Conservation (phyloP, 768 basidiomycete species). For the Boletellus sp. region DNA sequence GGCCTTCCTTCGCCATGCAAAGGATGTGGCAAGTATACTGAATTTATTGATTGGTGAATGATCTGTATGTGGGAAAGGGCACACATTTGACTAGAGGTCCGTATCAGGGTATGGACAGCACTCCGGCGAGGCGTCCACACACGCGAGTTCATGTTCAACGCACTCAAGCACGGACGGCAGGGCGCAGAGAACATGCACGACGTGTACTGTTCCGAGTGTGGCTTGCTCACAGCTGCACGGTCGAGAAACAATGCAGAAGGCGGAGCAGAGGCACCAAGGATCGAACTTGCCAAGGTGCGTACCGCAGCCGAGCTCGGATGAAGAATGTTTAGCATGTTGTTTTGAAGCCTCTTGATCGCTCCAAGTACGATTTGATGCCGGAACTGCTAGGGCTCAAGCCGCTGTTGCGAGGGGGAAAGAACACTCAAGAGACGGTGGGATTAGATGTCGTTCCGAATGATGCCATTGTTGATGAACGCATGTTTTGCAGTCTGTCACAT, state of each 20-base stretch:
- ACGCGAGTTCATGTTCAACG: slow-evolving; percentile 16
- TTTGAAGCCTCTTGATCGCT: slow-evolving; percentile 11
- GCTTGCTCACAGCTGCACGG: slow-evolving; percentile 7
- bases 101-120: slow-evolving; percentile 14
- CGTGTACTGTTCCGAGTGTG: slow-evolving; percentile 18
- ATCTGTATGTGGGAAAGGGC: too few species aligned
- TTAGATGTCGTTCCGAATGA: not conserved
- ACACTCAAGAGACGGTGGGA: not conserved
- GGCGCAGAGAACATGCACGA: slow-evolving; percentile 18
- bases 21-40: slow-evolving; percentile 17
- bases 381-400: slow-evolving; percentile 7
- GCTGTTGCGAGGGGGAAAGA: not conserved
- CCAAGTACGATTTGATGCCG: slow-evolving; percentile 9
- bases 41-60: slow-evolving; percentile 13
- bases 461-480: too few species aligned
- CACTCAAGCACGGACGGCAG: slow-evolving; percentile 10
- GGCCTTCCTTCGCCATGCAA: slow-evolving; percentile 3
- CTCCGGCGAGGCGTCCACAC: slow-evolving; percentile 18
- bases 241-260: slow-evolving; percentile 14
- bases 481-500: too few species aligned
- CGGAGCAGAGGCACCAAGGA: slow-evolving; percentile 10
- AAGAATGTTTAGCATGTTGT: not conserved
- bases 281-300: slow-evolving; percentile 6
- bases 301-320: too few species aligned
- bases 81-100: too few species aligned